Evolutionary conservation across 345 rosid species (phyloP), one percentile per base, ranked within the genome.

Genomic region (Crucihimalaya himalaica): DNA sequence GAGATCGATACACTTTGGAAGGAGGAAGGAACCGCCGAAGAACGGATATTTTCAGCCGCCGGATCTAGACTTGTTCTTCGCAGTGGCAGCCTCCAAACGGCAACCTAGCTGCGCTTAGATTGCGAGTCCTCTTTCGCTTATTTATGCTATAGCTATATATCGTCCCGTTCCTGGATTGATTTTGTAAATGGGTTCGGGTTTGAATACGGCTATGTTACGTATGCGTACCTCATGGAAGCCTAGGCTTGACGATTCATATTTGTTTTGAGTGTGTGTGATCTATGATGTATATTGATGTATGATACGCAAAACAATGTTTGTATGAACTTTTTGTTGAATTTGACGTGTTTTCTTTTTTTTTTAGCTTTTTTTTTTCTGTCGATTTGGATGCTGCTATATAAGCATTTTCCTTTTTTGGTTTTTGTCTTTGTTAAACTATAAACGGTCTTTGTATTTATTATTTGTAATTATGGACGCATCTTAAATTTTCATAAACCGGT

Each of bases 31-130:
- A 23, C 86, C 88, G 5, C 97, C 92, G 0, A 83, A 78, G 71
- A 79, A 83, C 0, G 92, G 88, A 0, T 91, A 82, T 66, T 91
- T 91, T 76, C 81, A 80, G 42, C 89, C 92, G 8, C 92, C 97
- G 19, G 95, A 89, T 74, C 85, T 91, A 3, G 95, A 91, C 21
- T 74, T 75, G 35, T 40, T 90, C 27, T 87, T 90, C 56, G 40
- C 82, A 4, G 6, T 81, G 27, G 78, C 54, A 35, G 40, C 80
- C 16, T 55, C 80, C 2, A 70, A 59, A 20, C 65, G 61, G n/a
- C 80, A 53, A 76, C 60, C 31, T 43, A 46, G 60, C 40, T 75
- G 37, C 32, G 64, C 50, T 52, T 75, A 61, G 74, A 18, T 52
- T 52, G 66, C 53, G 34, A 57, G 46, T 21, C 50, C 40, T 52